Conservation (phyloP, 805 yeast genomes). For the Zygoascus bituminiphila region DNA sequence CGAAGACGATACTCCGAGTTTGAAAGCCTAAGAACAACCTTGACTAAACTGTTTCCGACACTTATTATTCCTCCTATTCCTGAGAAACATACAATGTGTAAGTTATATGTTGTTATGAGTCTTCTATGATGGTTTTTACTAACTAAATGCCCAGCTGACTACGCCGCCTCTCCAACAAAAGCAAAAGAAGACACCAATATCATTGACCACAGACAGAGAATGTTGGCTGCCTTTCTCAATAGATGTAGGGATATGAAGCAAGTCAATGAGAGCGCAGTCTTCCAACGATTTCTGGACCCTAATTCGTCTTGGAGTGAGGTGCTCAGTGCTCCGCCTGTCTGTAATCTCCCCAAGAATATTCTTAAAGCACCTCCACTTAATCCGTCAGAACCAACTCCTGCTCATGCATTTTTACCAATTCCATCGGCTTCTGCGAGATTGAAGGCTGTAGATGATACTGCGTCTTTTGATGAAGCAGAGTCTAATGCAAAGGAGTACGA, state of each 20-base stretch:
- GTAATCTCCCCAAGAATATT: conserved; percentile 43
- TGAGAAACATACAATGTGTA: conserved; percentile 56
- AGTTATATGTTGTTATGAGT: conserved; percentile 7
- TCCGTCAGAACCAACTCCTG: conserved; percentile 48
- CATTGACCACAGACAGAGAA: conserved; percentile 64
- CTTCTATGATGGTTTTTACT: too few species aligned
- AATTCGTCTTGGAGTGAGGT: conserved; percentile 79
- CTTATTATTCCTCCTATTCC: conserved; percentile 91
- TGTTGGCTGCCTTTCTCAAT: conserved; percentile 69
- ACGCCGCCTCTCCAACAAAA: conserved; percentile 37
- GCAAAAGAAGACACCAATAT: conserved; percentile 36
- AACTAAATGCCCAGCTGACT: conserved; percentile 26
- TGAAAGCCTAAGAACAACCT: conserved; percentile 66
- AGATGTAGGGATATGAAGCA: conserved; percentile 55
- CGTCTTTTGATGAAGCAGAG: conserved; percentile 36
- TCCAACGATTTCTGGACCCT: conserved; percentile 77
- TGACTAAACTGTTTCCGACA: conserved; percentile 70
- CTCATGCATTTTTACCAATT: conserved; percentile 55
- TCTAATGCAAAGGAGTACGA: conserved; percentile 39
- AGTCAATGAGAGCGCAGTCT: conserved; percentile 52
- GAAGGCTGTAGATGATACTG: conserved; percentile 30
- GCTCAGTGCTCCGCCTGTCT: conserved; percentile 45
- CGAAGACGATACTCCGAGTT: conserved; percentile 89
- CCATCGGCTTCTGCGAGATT: conserved; percentile 40
- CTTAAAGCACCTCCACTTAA: conserved; percentile 54